Evolutionary conservation across 2,329 filamentous ascomycete species (phyloP).

Genomic region (Sporothrix inflata): DNA sequence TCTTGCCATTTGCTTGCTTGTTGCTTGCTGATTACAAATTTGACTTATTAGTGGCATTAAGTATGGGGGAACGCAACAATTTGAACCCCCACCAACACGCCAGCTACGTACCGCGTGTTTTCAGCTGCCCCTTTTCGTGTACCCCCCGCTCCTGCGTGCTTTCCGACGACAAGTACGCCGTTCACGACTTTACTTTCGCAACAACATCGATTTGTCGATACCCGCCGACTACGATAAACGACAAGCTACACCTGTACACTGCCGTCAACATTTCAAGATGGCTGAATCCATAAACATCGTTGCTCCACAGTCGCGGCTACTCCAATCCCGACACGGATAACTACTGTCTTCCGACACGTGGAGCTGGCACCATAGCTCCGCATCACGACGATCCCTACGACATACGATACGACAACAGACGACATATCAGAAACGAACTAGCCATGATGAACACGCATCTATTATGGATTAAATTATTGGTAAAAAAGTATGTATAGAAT

Average conservation of each 20-base stretch:
- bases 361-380: background rate
- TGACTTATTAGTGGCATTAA: background rate
- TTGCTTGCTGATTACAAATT: conserved; percentile 1
- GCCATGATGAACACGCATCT: background rate
- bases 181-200: background rate
- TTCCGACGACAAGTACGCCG: background rate
- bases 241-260: background rate
- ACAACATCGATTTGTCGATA: background rate
- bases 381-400: background rate
- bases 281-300: background rate
- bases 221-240: background rate
- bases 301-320: background rate
- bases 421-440: background rate
- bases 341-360: background rate
- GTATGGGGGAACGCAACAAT: background rate
- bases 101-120: background rate
- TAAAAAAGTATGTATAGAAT: background rate
- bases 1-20: conserved; percentile 12
- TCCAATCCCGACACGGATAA: background rate
- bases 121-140: background rate
- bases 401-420: background rate
- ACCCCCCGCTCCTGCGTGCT: background rate
- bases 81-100: background rate
- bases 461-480: conserved; percentile 14
- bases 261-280: background rate